A percentile compares a stretch with the other conserved stretches of the same genome.
These are phyloP conservation scores for Zasmidium cellare DNA, from an alignment of 2,329 filamentous ascomycete species.

Conservation along the genomic window DNA sequence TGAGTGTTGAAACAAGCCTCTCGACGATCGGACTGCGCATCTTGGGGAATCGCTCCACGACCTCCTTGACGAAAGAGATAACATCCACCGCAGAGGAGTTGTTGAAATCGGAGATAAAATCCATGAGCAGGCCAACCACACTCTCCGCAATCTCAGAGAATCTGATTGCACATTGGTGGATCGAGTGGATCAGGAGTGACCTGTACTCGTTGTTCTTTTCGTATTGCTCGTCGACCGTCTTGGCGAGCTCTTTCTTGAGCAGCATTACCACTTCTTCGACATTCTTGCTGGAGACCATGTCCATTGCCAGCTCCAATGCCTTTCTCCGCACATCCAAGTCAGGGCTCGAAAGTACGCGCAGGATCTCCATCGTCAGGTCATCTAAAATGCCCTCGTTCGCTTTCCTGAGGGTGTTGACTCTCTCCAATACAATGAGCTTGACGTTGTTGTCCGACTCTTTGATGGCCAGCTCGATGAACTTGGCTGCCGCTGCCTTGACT, in stretches of 20 bases:
- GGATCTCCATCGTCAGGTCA: conserved; percentile 93
- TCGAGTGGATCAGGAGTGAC: conserved; percentile 91
- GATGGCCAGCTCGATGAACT: conserved; percentile 95
- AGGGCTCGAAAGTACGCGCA: conserved; percentile 89
- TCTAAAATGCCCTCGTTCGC: conserved; percentile 90
- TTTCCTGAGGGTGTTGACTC: conserved; percentile 81
- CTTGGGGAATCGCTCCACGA: conserved; percentile 95
- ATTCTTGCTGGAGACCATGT: conserved; percentile 99
- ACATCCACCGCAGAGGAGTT: conserved; percentile 96
- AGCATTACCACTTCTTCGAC: conserved; percentile 96
- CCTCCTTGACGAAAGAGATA: conserved; percentile 98
- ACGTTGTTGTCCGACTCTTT: conserved; percentile 99
- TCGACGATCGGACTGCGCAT: conserved; percentile 84
- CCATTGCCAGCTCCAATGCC: conserved; percentile 82
- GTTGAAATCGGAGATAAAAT: conserved; percentile 98
- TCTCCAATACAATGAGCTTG: conserved; percentile 94
- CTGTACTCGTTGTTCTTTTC: conserved; percentile 97
- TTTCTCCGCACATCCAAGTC: conserved; percentile 96
- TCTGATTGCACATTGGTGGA: conserved; percentile 98
- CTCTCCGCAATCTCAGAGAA: conserved; percentile 97
- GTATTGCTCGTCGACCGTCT: conserved; percentile 97
- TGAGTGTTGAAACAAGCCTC: conserved; percentile 83
- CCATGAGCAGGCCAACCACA: conserved; percentile 95
- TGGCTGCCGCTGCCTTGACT: conserved; percentile 91
- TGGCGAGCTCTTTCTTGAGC: conserved; percentile 94